These are phyloP conservation scores for Phytopythium boreale DNA, from an alignment of 352 stramenopile species.

Conservation along the genomic window DNA sequence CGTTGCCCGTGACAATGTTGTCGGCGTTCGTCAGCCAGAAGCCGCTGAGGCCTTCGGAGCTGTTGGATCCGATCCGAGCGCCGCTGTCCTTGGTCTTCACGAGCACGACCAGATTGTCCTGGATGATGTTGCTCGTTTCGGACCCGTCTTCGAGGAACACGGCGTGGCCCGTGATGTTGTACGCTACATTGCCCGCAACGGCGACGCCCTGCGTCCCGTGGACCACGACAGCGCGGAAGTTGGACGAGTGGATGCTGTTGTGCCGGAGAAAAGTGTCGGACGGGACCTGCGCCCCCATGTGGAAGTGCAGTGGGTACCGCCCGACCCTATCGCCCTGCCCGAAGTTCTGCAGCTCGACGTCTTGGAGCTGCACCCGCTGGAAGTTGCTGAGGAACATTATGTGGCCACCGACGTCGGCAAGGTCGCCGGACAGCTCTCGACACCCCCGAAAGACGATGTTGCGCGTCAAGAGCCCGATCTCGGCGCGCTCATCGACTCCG, in stretches of 20 bases:
- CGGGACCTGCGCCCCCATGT: slow-evolving; percentile 25
- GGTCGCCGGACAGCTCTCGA: slow-evolving; percentile 9
- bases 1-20: slow-evolving; percentile 47
- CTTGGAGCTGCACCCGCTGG: slow-evolving; percentile 26
- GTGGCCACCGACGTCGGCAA: slow-evolving; percentile 32
- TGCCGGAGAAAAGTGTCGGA: slow-evolving; percentile 25
- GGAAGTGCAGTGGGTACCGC: slow-evolving; percentile 49
- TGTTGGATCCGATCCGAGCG: slow-evolving; percentile 24
- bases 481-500: slow-evolving; percentile 47
- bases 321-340: slow-evolving; percentile 40
- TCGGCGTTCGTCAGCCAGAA: slow-evolving; percentile 53
- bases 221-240: slow-evolving; percentile 40
- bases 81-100: slow-evolving; percentile 28
- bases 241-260: slow-evolving; percentile 41
- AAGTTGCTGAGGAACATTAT: slow-evolving; percentile 38
- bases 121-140: slow-evolving; percentile 52
- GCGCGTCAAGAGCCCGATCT: slow-evolving; percentile 54
- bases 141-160: slow-evolving; percentile 62
- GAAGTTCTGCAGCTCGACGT: slow-evolving; percentile 40
- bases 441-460: slow-evolving; percentile 58
- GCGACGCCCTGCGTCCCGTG: slow-evolving; percentile 43
- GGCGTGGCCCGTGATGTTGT: slow-evolving; percentile 42
- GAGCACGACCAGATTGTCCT: slow-evolving; percentile 43
- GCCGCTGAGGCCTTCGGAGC: slow-evolving; percentile 17
- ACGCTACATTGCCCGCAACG: slow-evolving; percentile 42